These are phyloP conservation scores for Termitomyces sp. DNA, from an alignment of 1,284 basidiomycete genomes.

Conservation along the genomic window DNA sequence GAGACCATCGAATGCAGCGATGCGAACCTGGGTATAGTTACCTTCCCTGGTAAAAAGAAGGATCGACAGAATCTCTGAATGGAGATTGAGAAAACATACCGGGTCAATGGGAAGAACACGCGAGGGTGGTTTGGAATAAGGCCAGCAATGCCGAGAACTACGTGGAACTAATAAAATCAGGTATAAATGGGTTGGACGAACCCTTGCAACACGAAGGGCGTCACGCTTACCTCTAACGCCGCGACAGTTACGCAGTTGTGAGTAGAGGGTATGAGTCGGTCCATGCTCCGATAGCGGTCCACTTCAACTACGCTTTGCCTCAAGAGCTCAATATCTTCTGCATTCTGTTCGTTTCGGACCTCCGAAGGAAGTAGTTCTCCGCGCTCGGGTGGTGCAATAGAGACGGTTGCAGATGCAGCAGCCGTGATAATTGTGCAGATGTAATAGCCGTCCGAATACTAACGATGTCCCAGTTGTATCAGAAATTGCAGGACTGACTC, in stretches of 20 bases:
- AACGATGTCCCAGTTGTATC: slow-evolving; percentile 3
- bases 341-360: slow-evolving; percentile 56
- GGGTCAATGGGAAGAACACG: slow-evolving; percentile 84
- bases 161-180: slow-evolving; percentile 58
- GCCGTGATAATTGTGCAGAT: slow-evolving; percentile 85
- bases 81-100: slow-evolving; percentile 44
- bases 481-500: background rate
- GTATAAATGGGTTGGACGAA: slow-evolving; percentile 4
- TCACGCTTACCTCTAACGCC: slow-evolving; percentile 67
- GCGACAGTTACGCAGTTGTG: slow-evolving; percentile 94
- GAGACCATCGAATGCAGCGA: slow-evolving; percentile 90
- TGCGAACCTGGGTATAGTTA: slow-evolving; percentile 87
- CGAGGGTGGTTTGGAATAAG: slow-evolving; percentile 79
- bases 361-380: slow-evolving; percentile 71
- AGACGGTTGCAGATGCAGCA: slow-evolving; percentile 74
- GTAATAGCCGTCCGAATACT: slow-evolving; percentile 92
- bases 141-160: slow-evolving; percentile 75
- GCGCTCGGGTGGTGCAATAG: slow-evolving; percentile 67
- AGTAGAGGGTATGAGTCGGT: slow-evolving; percentile 89
- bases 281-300: slow-evolving; percentile 91
- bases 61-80: slow-evolving; percentile 1
- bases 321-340: slow-evolving; percentile 63
- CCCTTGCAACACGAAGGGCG: background rate
- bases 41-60: slow-evolving; percentile 61
- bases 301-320: slow-evolving; percentile 76